Base-by-base conservation (phyloP, 2,329 filamentous ascomycete species). In the Colletotrichum sublineola region DNA sequence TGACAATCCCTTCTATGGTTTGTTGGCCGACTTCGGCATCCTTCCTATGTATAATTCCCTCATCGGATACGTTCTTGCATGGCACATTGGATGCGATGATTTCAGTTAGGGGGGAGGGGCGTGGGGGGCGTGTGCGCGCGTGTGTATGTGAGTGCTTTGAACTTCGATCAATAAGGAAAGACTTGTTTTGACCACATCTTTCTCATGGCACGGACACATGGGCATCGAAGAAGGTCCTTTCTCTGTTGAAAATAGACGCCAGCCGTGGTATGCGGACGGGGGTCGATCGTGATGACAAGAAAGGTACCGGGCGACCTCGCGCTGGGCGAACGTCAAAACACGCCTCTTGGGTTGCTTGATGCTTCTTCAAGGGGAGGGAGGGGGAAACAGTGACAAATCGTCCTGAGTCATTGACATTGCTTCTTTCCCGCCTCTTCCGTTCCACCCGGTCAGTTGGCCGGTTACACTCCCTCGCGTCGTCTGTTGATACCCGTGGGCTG, bases 81-180 rank as follows among this genome's bases (percentile, higher is more conserved):
- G 58, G 44, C 50, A 42, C 58, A 67, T 71, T 36, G 42, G 50
- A 58, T 71, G 58, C 64, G 52, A 57, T 38, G 48, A 44, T 36
- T 55, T 38, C 44, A 29, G 44, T 9, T 14, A 8, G 44, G 20
- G 14, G 2, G 18, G 44, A 5, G 18, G 60, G 12, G 57, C 24
- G 24, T 24, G 24, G 60, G 44, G 18, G 48, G 46, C 9, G 46
- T 24, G n/a, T 14, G 46, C n/a, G 46, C 2, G n/a, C 20, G 20
- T 48, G 24, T 29, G 48, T 52, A 24, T 52, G 48, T 29, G 12
- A 2, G 50, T 46, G 44, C 46, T 24, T 48, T 9, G n/a, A 48
- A 11, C 50, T 53, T 31, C 14, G 46, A 36, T 48, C 50, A 71
- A 52, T 40, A 24, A 52, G 68, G 68, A 42, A 68, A 48, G 56